Evolutionary conservation across 202 grass and related monocot genomes (phyloP).

Genomic region (Brachypodium distachyon): DNA sequence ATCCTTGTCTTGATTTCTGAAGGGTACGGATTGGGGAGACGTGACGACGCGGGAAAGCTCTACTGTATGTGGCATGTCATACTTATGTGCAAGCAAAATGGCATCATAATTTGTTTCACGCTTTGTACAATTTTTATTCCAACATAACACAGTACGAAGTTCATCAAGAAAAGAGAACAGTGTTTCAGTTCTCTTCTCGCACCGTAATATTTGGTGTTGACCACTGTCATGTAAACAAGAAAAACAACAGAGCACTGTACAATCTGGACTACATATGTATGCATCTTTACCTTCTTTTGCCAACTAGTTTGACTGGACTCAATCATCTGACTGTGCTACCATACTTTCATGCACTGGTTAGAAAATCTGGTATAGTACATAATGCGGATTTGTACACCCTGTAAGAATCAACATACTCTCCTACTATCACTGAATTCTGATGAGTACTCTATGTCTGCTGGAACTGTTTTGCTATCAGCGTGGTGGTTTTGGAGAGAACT

Average conservation of each 20-base stretch:
- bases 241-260: constrained; percentile 11
- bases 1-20: no score
- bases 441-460: not conserved
- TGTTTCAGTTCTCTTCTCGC: not conserved
- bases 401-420: constrained; percentile 12
- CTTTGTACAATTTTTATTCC: not conserved
- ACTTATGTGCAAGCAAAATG: no score
- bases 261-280: not conserved
- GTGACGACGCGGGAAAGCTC: no score
- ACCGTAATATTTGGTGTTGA: not conserved
- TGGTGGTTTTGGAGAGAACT: constrained; percentile 16
- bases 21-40: no score
- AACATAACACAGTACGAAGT: not conserved
- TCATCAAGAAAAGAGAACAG: not conserved
- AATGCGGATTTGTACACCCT: no score
- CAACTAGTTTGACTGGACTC: not conserved
- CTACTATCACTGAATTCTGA: not conserved
- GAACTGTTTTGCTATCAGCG: not conserved
- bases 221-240: not conserved
- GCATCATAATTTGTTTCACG: not conserved
- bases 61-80: no score
- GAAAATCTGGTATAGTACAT: not conserved
- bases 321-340: not conserved
- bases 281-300: not conserved
- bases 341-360: constrained; percentile 1